Evolutionary conservation across 2,329 filamentous ascomycete genomes (phyloP), one percentile per base, ranked within the genome.

Genomic region (Huntiella bhutanensis): DNA sequence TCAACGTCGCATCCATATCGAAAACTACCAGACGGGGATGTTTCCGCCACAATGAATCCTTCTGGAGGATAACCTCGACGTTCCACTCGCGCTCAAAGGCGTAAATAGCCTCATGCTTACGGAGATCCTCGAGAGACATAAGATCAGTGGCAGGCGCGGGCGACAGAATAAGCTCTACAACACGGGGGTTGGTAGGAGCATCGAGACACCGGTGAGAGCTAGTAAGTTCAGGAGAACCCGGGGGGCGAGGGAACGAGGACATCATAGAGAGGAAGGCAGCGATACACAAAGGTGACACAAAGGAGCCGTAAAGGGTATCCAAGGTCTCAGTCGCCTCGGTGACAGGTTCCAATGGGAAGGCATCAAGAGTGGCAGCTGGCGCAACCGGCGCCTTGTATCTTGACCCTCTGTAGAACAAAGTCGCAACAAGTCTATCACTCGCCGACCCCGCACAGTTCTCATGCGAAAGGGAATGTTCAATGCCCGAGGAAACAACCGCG

Each of bases 1-100:
- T 96, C 50, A 98, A 72, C 0, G 91, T 98, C 61, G 82, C 91
- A 65, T 98, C 91, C 91, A 98, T 98, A 61, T 98, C 91, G 57
- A 98, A 98, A 32, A 95, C 84, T 3, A 88, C 86, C 8, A 96
- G 69, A 6, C 88, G 75, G 53, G 87, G 87, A 61, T 92, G 75
- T 22, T 80, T 73, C 49, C 85, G 70, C 67, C 80, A 85, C 32
- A 88, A 68, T 28, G 67, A 73, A 57, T 88, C 82, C 36, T 62
- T 62, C 60, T 92, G 83, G 51, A 93, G 68, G 15, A 82, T 74
- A 11, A 88, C 80, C 60, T 92, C 83, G 36, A 91, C 79, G 56
- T 86, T 87, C 83, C 84, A 92, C 59, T 88, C 82, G 52, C 77
- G 73, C 69, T 93, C 84, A 56, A 92, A 92, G 13, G 77, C 72